phyloP scores from a whole-genome alignment of 169 alveolate genomes.

The Theileria luwenshuni region DNA sequence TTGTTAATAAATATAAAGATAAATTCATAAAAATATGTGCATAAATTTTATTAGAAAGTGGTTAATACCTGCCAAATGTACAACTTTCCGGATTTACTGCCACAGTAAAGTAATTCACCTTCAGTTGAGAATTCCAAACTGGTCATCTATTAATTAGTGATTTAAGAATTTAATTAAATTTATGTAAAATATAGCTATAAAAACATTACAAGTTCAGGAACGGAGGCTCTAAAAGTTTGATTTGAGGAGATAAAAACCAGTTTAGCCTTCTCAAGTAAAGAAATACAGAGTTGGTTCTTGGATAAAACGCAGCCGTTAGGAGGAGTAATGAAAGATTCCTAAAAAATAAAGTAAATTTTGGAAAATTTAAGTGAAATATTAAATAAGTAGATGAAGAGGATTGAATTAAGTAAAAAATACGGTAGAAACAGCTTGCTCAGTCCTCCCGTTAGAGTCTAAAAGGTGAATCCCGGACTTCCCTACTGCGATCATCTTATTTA shows the following conservation, averaged over 20 bases:
- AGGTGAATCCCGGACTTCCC: slow-evolving; percentile 36
- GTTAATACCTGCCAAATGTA: slow-evolving; percentile 56
- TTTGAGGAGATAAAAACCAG: slow-evolving; percentile 39
- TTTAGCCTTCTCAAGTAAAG: slow-evolving; percentile 56
- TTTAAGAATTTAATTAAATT: background rate
- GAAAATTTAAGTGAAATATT: too few relatives aligned
- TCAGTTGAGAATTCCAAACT: slow-evolving; percentile 32
- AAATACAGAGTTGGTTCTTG: slow-evolving; percentile 24
- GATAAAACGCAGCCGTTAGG: slow-evolving; percentile 46
- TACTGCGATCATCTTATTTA: slow-evolving; percentile 58
- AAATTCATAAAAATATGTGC: too few relatives aligned
- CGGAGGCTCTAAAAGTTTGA: slow-evolving; percentile 53
- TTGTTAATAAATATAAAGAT: too few relatives aligned
- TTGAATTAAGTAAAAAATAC: slow-evolving; percentile 11
- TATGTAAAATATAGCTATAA: background rate
- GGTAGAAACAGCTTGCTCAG: slow-evolving; percentile 31
- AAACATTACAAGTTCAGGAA: slow-evolving; percentile 55
- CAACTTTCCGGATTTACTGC: slow-evolving; percentile 45
- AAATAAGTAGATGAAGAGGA: background rate
- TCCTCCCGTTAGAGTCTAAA: slow-evolving; percentile 43
- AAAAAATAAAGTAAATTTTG: background rate
- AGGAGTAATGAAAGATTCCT: slow-evolving; percentile 37
- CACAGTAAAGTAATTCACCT: slow-evolving; percentile 56
- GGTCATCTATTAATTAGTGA: slow-evolving; percentile 27
- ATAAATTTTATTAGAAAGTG: too few relatives aligned